A percentile compares a stretch with the other conserved stretches of the same genome.
phyloP scores from a whole-genome alignment of 495 filamentous ascomycete species.

The Entonaema liquescens region DNA sequence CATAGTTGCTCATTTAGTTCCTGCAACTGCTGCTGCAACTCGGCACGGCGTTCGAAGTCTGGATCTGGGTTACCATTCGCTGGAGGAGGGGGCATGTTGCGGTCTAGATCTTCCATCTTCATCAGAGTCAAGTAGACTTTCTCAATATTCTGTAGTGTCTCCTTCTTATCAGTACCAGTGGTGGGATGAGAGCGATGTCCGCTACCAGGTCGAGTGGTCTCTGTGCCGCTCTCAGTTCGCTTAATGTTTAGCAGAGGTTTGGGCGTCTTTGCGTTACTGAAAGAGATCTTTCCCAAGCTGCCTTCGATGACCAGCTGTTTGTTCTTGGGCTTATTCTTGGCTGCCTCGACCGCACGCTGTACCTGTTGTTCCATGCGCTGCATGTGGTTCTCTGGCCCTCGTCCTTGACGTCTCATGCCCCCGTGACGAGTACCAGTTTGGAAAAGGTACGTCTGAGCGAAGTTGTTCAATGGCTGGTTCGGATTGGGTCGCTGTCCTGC shows the following conservation, averaged over 20 bases:
- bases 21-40: constrained; percentile 84
- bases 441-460: constrained; percentile 97
- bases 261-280: constrained; percentile 97
- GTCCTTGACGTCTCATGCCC: constrained; percentile 72
- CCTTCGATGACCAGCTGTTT: constrained; percentile 98
- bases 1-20: constrained; percentile 82
- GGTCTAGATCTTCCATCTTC: constrained; percentile 92
- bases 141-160: constrained; percentile 84
- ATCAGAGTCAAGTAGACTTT: constrained; percentile 85
- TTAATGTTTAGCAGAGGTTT: constrained; percentile 96
- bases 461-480: constrained; percentile 89
- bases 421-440: constrained; percentile 85
- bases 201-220: constrained; percentile 55
- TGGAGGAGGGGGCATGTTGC: constrained; percentile 77
- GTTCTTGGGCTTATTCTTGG: constrained; percentile 95
- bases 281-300: constrained; percentile 97
- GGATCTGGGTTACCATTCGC: constrained; percentile 68
- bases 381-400: constrained; percentile 92
- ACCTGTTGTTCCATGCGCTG: constrained; percentile 99
- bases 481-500: constrained; percentile 86
- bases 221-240: constrained; percentile 75
- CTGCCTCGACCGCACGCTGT: constrained; percentile 94
- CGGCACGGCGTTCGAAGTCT: constrained; percentile 70
- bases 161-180: constrained; percentile 77
- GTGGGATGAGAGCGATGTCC: constrained; percentile 57